Conservation (phyloP, 2,329 filamentous ascomycete genomes). For the Talaromyces albobiverticillius region DNA sequence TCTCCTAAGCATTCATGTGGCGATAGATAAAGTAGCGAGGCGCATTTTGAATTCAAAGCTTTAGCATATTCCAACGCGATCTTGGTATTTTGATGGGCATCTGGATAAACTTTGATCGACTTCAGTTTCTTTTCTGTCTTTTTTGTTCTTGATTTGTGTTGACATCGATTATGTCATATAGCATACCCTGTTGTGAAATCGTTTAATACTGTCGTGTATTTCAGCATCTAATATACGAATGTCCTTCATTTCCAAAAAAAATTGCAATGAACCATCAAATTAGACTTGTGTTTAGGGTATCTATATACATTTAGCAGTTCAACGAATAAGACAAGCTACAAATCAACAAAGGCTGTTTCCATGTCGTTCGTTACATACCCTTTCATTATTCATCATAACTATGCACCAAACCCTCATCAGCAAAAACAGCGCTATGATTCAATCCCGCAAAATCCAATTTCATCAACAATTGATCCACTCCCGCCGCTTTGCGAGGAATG, state of each 20-base stretch:
- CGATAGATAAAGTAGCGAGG: neutral
- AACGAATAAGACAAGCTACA: neutral
- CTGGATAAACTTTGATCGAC: too few relatives aligned
- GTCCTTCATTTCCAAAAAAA: neutral
- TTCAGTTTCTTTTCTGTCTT: neutral
- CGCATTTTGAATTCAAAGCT: neutral
- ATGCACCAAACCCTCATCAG: constrained; percentile 1
- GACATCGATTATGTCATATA: neutral
- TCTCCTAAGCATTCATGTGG: too few relatives aligned
- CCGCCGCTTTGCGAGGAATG: constrained; percentile 69
- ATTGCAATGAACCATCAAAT: neutral
- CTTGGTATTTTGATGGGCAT: neutral
- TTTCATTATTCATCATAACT: constrained; percentile 8
- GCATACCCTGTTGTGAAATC: too few relatives aligned
- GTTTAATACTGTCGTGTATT: too few relatives aligned
- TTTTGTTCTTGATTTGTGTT: neutral
- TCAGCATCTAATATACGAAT: neutral
- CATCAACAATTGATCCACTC: constrained; percentile 83
- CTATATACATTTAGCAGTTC: neutral
- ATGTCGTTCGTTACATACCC: neutral
- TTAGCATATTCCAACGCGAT: neutral
- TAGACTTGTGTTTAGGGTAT: neutral
- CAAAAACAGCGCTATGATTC: constrained; percentile 17
- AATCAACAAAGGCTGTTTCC: neutral
- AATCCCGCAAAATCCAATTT: constrained; percentile 67